A percentile compares a stretch with the other conserved stretches of the same genome.
Conservation (phyloP, 2,329 filamentous ascomycete genomes). For the Penicillium crustosum region DNA sequence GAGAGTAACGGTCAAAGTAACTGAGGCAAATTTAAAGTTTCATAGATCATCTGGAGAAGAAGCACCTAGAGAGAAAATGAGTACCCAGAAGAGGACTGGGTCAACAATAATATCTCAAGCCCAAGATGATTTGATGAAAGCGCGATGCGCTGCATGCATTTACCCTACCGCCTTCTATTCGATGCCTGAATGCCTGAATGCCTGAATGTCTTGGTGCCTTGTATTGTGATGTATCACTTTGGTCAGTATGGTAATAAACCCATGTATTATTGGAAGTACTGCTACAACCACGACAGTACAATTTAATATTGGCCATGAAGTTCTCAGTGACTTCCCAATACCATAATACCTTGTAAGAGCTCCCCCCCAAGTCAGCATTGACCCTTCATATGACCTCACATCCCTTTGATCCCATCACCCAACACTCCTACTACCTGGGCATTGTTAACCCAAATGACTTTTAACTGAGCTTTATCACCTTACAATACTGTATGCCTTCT, state of each 20-base stretch:
- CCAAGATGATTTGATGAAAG: slow-evolving; percentile 18
- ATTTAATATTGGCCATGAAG: neutral
- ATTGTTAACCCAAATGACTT: neutral
- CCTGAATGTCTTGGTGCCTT: slow-evolving; percentile 23
- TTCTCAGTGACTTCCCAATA: neutral
- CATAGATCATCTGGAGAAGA: neutral
- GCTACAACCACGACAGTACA: neutral
- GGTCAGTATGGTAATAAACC: neutral
- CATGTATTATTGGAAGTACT: neutral
- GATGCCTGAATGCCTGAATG: slow-evolving; percentile 3
- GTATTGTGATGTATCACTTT: slow-evolving; percentile 6
- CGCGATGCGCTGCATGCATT: slow-evolving; percentile 22
- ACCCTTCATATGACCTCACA: slow-evolving; percentile 21
- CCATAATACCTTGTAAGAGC: neutral
- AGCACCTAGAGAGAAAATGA: neutral
- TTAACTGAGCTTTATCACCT: neutral
- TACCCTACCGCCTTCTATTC: slow-evolving; percentile 5
- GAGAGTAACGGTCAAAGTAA: neutral
- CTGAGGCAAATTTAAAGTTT: neutral
- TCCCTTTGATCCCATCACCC: neutral
- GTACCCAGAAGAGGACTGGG: neutral
- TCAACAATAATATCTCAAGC: slow-evolving; percentile 10
- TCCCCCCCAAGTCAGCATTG: neutral
- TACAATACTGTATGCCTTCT: neutral
- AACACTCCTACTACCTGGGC: neutral